Conservation (phyloP, 306 rosid species). For the Delonix regia region DNA sequence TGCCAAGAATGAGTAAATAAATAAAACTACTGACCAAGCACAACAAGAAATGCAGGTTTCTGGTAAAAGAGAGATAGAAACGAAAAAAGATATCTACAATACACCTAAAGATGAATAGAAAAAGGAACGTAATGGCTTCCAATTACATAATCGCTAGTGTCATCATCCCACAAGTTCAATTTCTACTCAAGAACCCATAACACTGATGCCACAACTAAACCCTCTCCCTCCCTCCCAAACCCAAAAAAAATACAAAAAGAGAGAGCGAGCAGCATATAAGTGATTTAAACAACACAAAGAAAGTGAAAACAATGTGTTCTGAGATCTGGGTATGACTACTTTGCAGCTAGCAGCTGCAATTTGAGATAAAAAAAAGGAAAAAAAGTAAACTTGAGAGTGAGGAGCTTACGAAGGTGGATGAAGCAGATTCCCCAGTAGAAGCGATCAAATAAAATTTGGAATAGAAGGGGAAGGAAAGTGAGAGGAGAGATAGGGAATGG, state of each 20-base stretch:
- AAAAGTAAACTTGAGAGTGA: neutral
- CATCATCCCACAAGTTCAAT: neutral
- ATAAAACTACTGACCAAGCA: neutral
- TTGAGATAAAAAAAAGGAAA: neutral
- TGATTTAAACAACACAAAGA: neutral
- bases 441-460: neutral
- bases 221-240: neutral
- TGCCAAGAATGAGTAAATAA: neutral
- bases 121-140: neutral
- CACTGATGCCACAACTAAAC: neutral
- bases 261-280: neutral
- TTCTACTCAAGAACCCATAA: neutral
- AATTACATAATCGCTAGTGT: neutral
- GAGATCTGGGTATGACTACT: slow-evolving; percentile 5
- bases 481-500: no score
- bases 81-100: neutral
- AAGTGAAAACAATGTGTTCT: neutral
- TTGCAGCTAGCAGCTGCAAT: neutral
- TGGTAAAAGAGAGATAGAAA: neutral
- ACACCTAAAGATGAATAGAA: neutral
- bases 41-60: neutral
- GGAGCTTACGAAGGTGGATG: neutral
- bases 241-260: neutral
- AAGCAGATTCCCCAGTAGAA: neutral
- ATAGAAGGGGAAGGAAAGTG: neutral